A percentile compares a stretch with the other conserved stretches of the same genome.
phyloP scores from a whole-genome alignment of 2,329 filamentous ascomycete species.

The Fusarium luffae region DNA sequence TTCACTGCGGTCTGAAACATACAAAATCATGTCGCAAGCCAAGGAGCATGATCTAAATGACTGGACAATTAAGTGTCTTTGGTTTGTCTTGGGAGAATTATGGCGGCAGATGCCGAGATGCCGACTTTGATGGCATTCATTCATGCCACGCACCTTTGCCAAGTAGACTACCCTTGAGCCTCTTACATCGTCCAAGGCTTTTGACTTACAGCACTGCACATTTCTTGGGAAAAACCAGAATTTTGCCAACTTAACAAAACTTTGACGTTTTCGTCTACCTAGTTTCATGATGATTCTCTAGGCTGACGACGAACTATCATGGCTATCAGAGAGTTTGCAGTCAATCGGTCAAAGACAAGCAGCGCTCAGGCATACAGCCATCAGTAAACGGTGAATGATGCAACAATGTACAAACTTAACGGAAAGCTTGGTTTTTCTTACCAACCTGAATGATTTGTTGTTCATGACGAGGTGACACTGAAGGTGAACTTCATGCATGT shows the following conservation, averaged over 20 bases:
- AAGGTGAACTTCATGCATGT: background rate
- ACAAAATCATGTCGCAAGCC: conserved; percentile 36
- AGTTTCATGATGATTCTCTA: background rate
- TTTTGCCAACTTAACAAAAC: background rate
- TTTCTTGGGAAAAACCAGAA: background rate
- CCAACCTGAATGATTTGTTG: background rate
- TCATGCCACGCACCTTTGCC: conserved; percentile 19
- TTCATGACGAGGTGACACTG: background rate
- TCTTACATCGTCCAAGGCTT: conserved; percentile 36
- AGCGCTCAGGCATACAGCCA: background rate
- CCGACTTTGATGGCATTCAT: background rate
- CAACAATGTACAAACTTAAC: background rate
- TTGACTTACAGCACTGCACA: conserved; percentile 1
- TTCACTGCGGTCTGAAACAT: conserved; percentile 34
- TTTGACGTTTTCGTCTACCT: background rate
- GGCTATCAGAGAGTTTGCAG: conserved; percentile 7
- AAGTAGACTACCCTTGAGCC: conserved; percentile 29
- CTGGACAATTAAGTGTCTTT: conserved; percentile 21
- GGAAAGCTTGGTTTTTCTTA: background rate
- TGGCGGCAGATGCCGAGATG: conserved; percentile 13
- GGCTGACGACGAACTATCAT: conserved; percentile 12
- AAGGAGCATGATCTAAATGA: conserved; percentile 1
- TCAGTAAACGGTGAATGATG: background rate
- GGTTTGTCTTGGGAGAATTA: background rate
- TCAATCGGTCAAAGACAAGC: background rate